A percentile compares a stretch with the other conserved stretches of the same genome.
Evolutionary conservation across 805 yeast genomes (phyloP).

Genomic region (Metschnikowia reukaufii): DNA sequence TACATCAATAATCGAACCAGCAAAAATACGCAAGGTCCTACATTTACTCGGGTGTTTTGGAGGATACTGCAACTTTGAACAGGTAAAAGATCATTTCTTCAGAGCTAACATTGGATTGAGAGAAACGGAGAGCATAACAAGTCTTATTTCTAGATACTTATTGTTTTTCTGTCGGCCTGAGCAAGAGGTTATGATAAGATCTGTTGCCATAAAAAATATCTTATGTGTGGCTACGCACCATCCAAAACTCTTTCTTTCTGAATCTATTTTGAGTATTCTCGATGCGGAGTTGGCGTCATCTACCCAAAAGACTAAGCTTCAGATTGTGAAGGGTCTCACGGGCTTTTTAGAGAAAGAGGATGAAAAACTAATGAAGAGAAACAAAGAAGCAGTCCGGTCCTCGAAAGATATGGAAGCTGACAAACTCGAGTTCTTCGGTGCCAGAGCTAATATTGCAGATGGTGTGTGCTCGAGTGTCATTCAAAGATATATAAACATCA

Average conservation of each 20-base stretch:
- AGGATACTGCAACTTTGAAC: conserved; percentile 61
- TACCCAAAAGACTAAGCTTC: conserved; percentile 44
- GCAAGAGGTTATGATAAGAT: conserved; percentile 37
- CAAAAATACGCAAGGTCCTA: conserved; percentile 50
- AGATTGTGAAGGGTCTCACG: conserved; percentile 56
- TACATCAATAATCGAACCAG: conserved; percentile 28
- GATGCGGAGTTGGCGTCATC: conserved; percentile 47
- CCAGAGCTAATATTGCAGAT: conserved; percentile 23
- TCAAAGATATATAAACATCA: conserved; percentile 54
- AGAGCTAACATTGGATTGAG: conserved; percentile 43
- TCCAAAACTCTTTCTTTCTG: conserved; percentile 64
- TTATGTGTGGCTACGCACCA: conserved; percentile 59
- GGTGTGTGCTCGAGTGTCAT: conserved; percentile 74
- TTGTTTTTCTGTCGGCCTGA: conserved; percentile 48
- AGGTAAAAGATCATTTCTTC: conserved; percentile 38
- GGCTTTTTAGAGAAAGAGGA: conserved; percentile 63
- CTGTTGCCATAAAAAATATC: conserved; percentile 56
- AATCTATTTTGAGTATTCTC: conserved; percentile 50
- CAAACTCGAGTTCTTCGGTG: conserved; percentile 59
- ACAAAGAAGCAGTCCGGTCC: conserved; percentile 51
- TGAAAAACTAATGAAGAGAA: conserved; percentile 38
- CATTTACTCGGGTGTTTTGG: conserved; percentile 72
- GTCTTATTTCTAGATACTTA: conserved; percentile 59
- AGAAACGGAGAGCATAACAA: conserved; percentile 53
- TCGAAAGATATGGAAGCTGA: conserved; percentile 39